Conservation (phyloP, 1,284 basidiomycete species). For the Heterobasidion annosum region DNA sequence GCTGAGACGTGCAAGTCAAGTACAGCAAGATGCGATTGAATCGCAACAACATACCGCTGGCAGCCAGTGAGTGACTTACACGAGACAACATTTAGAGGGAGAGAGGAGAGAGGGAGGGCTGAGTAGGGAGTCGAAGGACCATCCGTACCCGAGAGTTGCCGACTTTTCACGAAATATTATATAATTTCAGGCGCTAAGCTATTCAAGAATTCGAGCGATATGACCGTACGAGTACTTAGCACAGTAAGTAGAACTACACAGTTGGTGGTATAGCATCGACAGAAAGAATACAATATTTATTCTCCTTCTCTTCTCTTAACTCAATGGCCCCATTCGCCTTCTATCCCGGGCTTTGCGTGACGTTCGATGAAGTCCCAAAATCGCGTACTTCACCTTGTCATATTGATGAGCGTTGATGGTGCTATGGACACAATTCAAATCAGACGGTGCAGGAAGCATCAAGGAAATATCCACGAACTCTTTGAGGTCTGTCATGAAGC, state of each 20-base stretch:
- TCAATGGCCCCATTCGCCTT: constrained; percentile 39
- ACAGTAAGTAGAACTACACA: neutral
- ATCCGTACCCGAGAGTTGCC: too few species aligned
- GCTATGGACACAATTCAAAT: constrained; percentile 25
- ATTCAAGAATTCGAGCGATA: too few species aligned
- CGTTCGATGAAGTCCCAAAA: constrained; percentile 54
- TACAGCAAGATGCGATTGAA: neutral
- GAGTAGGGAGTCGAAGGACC: neutral
- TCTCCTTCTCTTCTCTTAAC: constrained; percentile 16
- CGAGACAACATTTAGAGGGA: constrained; percentile 34
- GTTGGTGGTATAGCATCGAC: neutral
- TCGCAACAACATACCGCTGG: constrained; percentile 32
- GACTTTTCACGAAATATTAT: too few species aligned
- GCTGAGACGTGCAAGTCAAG: constrained; percentile 23
- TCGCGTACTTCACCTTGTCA: constrained; percentile 74
- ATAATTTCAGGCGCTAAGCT: too few species aligned
- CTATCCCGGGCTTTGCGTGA: constrained; percentile 65
- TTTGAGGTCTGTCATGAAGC: constrained; percentile 68
- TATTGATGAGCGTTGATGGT: constrained; percentile 54
- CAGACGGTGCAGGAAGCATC: constrained; percentile 3
- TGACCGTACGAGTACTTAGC: too few species aligned
- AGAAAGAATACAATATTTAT: constrained; percentile 1
- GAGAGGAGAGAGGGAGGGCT: neutral
- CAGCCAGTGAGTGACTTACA: constrained; percentile 45
- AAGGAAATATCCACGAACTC: constrained; percentile 31